Evolutionary conservation across 371 early-diverging fungal species (phyloP), one percentile per base, ranked within the genome.

Genomic region (Rhizopus stolonifer): DNA sequence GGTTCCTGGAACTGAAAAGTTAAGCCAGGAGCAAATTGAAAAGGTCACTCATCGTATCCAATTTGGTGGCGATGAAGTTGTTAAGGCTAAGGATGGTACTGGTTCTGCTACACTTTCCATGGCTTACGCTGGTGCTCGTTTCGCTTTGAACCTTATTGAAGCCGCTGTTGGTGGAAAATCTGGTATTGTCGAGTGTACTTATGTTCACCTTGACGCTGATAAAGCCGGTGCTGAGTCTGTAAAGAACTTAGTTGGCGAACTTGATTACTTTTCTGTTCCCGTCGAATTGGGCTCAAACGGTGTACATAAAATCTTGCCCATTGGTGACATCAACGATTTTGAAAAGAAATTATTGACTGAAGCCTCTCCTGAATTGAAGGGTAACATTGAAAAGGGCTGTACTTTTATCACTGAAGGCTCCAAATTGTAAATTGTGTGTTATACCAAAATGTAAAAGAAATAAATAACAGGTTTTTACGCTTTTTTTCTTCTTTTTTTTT

Each of bases 11-110:
- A 80, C 85, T 49, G 61, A 70, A 10, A 65, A 67, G 47, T 82
- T 91, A 62, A 69, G 77, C 39, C 67, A 88, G 33, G 90, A 84
- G 23, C 87, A 91, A 77, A 68, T 85, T 56, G 89, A 88, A 53
- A 63, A 78, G 21, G 79, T 95, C 15, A 91, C 89, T 49, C 63
- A 93, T 38, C 87, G 95, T 50, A 91, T 95, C 57, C 95, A 95
- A 70, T 95, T 80, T 72, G 95, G 93, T 65, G 95, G 95, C 56
- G 95, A 95, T 67, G 95, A 95, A 71, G 95, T 95, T 56, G 93
- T 95, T 67, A 88, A 92, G 81, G 95, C 95, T 56, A 95, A 95
- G 82, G 87, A 81, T 54, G 87, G 87, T 46, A 78, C 84, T 45
- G 87, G 87, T 48, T 87, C 87, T 23, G 93, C 95, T 29, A 94